phyloP scores from a whole-genome alignment of 2,329 filamentous ascomycete genomes.

The Cadophora sp. region DNA sequence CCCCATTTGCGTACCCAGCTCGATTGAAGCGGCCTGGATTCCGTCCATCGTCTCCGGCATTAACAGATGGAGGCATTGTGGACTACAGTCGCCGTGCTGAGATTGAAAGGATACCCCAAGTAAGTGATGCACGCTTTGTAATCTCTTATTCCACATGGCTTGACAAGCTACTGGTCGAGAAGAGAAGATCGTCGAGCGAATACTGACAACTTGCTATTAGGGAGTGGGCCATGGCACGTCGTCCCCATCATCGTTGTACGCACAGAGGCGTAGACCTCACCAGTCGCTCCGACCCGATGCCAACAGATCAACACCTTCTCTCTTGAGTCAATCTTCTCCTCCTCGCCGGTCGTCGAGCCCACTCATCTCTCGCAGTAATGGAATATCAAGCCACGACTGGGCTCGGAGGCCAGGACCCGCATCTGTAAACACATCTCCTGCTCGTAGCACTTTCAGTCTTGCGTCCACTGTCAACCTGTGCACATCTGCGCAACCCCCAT shows the following conservation, averaged over 20 bases:
- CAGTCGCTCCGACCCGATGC: conserved; percentile 38
- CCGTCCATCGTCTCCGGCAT: conserved; percentile 44
- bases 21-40: conserved; percentile 60
- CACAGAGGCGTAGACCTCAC: conserved; percentile 40
- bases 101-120: conserved; percentile 42
- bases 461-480: conserved; percentile 42
- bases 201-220: conserved; percentile 27
- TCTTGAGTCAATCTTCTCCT: conserved; percentile 40
- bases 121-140: conserved; percentile 31
- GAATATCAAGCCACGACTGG: conserved; percentile 34
- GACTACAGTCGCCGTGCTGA: conserved; percentile 45
- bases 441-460: conserved; percentile 42
- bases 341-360: conserved; percentile 40
- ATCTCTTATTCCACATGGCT: background rate
- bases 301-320: conserved; percentile 42
- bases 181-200: background rate
- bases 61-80: conserved; percentile 44
- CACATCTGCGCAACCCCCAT: conserved; percentile 29
- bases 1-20: conserved; percentile 65
- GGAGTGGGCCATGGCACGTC: conserved; percentile 37
- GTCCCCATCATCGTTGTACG: conserved; percentile 43
- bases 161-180: background rate
- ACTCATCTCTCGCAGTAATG: conserved; percentile 31
- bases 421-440: conserved; percentile 42
- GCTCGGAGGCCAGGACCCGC: conserved; percentile 32